phyloP scores from a whole-genome alignment of 495 filamentous ascomycete genomes.

The Annulohypoxylon bovei region DNA sequence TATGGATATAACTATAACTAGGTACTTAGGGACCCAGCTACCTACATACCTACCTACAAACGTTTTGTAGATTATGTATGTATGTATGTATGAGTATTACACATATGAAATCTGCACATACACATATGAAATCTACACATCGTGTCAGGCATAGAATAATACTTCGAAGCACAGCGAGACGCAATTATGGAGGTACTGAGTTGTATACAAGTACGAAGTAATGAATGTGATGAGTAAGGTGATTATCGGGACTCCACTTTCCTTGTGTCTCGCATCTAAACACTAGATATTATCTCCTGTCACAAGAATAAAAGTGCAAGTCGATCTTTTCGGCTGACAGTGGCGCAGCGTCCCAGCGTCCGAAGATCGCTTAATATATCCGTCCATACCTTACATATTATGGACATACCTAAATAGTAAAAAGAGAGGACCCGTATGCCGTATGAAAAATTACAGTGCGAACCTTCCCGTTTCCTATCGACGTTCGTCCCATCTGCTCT shows the following conservation, averaged over 20 bases:
- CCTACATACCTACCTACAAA: no score
- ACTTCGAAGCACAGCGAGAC: not conserved
- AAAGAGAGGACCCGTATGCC: not conserved
- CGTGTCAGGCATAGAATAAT: not conserved
- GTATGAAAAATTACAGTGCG: not conserved
- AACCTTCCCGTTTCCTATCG: not conserved
- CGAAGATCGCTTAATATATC: not conserved
- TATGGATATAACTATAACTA: no score
- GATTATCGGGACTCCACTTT: not conserved
- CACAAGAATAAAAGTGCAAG: not conserved
- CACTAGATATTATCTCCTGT: not conserved
- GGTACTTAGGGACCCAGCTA: no score
- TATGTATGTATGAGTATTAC: no score
- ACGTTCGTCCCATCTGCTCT: constrained; percentile 4
- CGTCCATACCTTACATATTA: not conserved
- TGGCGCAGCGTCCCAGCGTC: constrained; percentile 6
- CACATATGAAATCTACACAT: no score
- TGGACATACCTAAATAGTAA: not conserved
- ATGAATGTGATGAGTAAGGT: not conserved
- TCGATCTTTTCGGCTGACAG: not conserved
- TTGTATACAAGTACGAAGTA: not conserved
- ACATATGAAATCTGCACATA: no score
- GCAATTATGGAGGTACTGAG: not conserved
- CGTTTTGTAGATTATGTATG: no score
- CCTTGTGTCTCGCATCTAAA: not conserved